Evolutionary conservation across 2,329 filamentous ascomycete genomes (phyloP), one percentile per base, ranked within the genome.

Genomic region (Penicillium olsonii): DNA sequence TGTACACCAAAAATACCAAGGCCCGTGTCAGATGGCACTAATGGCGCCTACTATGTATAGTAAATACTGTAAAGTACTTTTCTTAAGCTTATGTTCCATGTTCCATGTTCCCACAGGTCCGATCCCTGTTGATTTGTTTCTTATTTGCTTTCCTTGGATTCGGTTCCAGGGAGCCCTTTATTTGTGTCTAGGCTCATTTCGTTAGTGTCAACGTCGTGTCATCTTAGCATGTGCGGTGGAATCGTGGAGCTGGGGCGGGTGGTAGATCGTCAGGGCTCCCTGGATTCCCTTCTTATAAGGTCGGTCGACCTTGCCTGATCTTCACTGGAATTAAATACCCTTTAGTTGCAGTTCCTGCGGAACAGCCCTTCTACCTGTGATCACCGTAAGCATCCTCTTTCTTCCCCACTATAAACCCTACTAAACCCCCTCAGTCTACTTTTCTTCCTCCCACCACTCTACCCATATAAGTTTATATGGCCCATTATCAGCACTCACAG

Each of bases 201-300:
- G 57, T 62, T 65, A 62, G 63, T 67, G 65, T 68, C 66, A 69
- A 69, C 64, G 66, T 68, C 64, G 67, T 69, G 68, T 67, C 66
- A 68, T 67, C 59, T 59, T 60, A 65, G 59, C 61, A 67, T 67
- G 63, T 64, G 56, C 52, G 50, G 53, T 61, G 58, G 61, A 60
- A 68, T 69, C 68, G 65, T 68, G 61, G 65, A 68, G 59, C 62
- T 66, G 60, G 63, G 61, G 60, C 64, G 63, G 63, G 62, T 58
- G 63, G 62, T 58, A 65, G 64, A 68, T 68, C 64, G 59, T 56
- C 59, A 56, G 58, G 33, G 56, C 62, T 56, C 58, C 59, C 55
- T 62, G 56, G 50, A 60, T 65, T 63, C 54, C 48, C 54, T 51
- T 53, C 44, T 54, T 59, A 61, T 59, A 59, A 50, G 41, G 42